Evolutionary conservation across 257 asterid species (phyloP), one percentile per base, ranked within the genome.

Genomic region (Solanum infundibuliforme): DNA sequence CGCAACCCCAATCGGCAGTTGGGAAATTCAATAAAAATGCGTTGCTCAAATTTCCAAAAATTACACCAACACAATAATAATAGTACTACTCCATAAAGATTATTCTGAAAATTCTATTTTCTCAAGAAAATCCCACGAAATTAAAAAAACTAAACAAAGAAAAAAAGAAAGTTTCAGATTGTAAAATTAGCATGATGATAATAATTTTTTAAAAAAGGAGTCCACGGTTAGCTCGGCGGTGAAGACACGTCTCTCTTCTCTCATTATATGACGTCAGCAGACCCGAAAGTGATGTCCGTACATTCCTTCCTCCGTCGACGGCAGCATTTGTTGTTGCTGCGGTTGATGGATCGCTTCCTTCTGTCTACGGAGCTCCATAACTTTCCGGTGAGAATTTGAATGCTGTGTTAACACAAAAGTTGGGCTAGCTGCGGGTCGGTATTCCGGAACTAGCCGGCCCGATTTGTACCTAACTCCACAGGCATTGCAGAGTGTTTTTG

Each of bases 351-450:
- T 60, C 86, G 90, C 81, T 85, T 93, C 98, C 91, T 95, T 95
- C 94, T 95, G 98, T 83, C 96, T 92, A 74, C 96, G 92, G 55
- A 95, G 94, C 74, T 95, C 96, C 38, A 95, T 77, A 34, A 95
- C 98, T 87, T 95, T 95, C 93, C 95, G 92, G 86, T 95, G 98
- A 32, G 98, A 95, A 88, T 95, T 95, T 11, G 98, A 95, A 89
- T 95, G 98, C 93, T 93, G 95, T 86, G 98, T 93, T 90, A 93
- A 92, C 93, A 93, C 95, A 84, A 95, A 95, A 14, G 98, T 95
- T 62, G 98, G 98, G 89, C 98, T 95, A 11, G 98, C 95, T 14
- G 98, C 98, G 23, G 98, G 98, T 81, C 98, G 90, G 89, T 95
- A 95, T 87, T 95, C 98, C 29, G 98, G 98, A 74, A 95, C 98